A percentile compares a stretch with the other conserved stretches of the same genome.
These are phyloP conservation scores for Pseudogymnoascus sp. DNA, from an alignment of 2,329 filamentous ascomycete genomes.

Conservation along the genomic window DNA sequence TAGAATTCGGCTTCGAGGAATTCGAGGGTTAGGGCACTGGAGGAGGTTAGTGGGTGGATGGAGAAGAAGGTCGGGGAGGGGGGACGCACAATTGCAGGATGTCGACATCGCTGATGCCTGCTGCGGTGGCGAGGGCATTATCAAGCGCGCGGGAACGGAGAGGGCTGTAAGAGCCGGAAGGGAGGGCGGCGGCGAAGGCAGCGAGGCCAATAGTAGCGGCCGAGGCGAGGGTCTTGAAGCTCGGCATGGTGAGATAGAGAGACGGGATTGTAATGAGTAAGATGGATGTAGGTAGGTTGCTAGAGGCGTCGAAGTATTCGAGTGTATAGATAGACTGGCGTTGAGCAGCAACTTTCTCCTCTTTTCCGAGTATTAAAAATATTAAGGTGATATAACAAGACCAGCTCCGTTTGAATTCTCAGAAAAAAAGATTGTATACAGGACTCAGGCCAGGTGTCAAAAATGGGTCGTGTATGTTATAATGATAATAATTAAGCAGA, in stretches of 20 bases:
- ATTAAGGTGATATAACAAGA: not conserved
- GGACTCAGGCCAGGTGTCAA: not conserved
- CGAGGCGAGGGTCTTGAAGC: slow-evolving; percentile 24
- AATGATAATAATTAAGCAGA: slow-evolving; percentile 2
- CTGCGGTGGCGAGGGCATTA: slow-evolving; percentile 27
- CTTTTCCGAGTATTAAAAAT: slow-evolving; percentile 7
- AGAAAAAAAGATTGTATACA: slow-evolving; percentile 2
- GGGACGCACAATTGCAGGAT: slow-evolving; percentile 45
- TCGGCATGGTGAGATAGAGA: slow-evolving; percentile 22
- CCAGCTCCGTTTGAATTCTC: not conserved
- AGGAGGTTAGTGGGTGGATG: not conserved
- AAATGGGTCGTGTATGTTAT: slow-evolving; percentile 3
- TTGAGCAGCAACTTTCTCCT: not conserved
- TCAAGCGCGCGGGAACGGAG: slow-evolving; percentile 22
- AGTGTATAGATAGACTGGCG: not conserved
- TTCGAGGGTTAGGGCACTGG: slow-evolving; percentile 63
- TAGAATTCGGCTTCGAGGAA: slow-evolving; percentile 70
- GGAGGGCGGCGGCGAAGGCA: slow-evolving; percentile 22
- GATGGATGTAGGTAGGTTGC: slow-evolving; percentile 12
- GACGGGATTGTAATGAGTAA: slow-evolving; percentile 1
- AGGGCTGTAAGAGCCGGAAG: slow-evolving; percentile 23
- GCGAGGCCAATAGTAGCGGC: slow-evolving; percentile 23
- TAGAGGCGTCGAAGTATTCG: slow-evolving; percentile 14
- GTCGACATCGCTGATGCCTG: slow-evolving; percentile 40
- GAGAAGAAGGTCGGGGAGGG: not conserved